Conservation (phyloP, 2,329 filamentous ascomycete species). For the Hymenoscyphus linearis region DNA sequence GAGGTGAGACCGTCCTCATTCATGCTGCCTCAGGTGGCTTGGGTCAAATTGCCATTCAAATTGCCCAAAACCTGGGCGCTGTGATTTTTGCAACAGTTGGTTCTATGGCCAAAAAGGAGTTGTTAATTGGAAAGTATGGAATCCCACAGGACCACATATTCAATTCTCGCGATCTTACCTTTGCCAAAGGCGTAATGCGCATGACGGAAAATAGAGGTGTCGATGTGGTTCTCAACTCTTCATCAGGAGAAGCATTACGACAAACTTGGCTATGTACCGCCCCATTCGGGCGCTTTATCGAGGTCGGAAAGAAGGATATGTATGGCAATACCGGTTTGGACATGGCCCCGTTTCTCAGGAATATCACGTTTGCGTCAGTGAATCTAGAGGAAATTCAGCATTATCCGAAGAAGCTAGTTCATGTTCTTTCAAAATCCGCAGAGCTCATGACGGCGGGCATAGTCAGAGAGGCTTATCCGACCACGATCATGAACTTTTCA, state of each 20-base stretch:
- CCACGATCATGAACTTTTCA: background rate
- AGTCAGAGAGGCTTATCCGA: background rate
- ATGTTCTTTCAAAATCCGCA: background rate
- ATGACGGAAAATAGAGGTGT: conserved; percentile 25
- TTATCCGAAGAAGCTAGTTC: background rate
- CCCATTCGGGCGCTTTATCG: conserved; percentile 33
- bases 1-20: conserved; percentile 28
- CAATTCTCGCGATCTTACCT: conserved; percentile 33
- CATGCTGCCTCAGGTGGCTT: conserved; percentile 31
- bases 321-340: conserved; percentile 25
- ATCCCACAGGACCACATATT: conserved; percentile 39
- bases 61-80: conserved; percentile 26
- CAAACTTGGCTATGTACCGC: conserved; percentile 39
- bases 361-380: conserved; percentile 5
- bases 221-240: conserved; percentile 28
- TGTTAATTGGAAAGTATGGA: conserved; percentile 27
- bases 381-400: background rate
- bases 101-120: conserved; percentile 27
- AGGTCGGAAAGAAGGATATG: conserved; percentile 30
- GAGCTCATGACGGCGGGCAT: background rate
- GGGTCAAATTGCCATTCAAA: conserved; percentile 30
- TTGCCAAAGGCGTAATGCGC: conserved; percentile 28
- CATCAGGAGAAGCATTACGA: conserved; percentile 30
- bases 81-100: conserved; percentile 31
- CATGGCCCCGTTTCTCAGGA: conserved; percentile 8